Evolutionary conservation across 1,284 basidiomycete species (phyloP).

Genomic region (Limonomyces culmigenus): DNA sequence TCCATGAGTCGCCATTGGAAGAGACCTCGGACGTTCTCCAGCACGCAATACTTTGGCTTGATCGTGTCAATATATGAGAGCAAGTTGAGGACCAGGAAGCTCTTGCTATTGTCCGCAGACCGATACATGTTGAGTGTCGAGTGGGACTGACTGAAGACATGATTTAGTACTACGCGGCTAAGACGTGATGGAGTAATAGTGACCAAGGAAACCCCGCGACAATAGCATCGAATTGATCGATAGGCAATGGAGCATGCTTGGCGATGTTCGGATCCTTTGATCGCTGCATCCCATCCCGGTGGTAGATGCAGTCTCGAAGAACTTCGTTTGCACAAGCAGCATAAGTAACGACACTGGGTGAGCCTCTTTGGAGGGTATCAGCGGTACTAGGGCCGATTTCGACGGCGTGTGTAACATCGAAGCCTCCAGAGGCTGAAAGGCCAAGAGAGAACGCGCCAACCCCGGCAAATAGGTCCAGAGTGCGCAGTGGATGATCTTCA

Average conservation of each 20-base stretch:
- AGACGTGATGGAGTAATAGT: slow-evolving; percentile 5
- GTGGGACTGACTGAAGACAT: slow-evolving; percentile 18
- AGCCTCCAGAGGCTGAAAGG: slow-evolving; percentile 28
- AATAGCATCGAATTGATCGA: slow-evolving; percentile 41
- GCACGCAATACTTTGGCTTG: slow-evolving; percentile 38
- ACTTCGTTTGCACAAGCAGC: slow-evolving; percentile 48
- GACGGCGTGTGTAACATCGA: slow-evolving; percentile 44
- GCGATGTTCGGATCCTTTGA: slow-evolving; percentile 15
- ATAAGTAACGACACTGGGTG: slow-evolving; percentile 24
- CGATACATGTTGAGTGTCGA: slow-evolving; percentile 21
- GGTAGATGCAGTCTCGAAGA: slow-evolving; percentile 21
- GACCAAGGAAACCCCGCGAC: slow-evolving; percentile 63
- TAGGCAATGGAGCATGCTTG: slow-evolving; percentile 27
- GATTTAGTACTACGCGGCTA: slow-evolving; percentile 1
- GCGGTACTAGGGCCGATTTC: slow-evolving; percentile 61
- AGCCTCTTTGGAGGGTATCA: slow-evolving; percentile 39
- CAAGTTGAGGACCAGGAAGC: slow-evolving; percentile 35
- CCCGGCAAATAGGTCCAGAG: slow-evolving; percentile 51
- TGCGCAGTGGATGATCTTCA: too few relatives aligned
- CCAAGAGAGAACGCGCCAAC: slow-evolving; percentile 45
- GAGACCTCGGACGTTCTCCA: slow-evolving; percentile 65
- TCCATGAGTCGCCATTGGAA: slow-evolving; percentile 32
- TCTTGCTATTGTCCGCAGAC: slow-evolving; percentile 18
- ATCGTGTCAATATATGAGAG: slow-evolving; percentile 50
- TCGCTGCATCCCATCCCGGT: slow-evolving; percentile 17